Conservation (phyloP, 768 basidiomycete species). For the Holtermanniella nyarrowii region DNA sequence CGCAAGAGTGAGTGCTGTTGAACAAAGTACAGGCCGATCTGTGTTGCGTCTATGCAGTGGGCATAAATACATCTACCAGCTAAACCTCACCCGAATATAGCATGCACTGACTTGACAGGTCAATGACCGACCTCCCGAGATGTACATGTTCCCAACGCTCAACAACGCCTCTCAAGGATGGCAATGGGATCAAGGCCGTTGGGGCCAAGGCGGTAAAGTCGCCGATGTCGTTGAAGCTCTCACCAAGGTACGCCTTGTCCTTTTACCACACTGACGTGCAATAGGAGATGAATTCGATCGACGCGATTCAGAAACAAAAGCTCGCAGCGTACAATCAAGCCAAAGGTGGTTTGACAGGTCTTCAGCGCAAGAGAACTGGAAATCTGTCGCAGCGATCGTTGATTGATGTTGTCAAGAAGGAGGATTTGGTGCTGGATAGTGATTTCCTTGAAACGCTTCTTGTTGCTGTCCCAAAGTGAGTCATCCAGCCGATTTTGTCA, state of each 20-base stretch:
- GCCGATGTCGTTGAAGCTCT: constrained; percentile 75
- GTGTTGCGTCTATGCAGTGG: too few relatives aligned
- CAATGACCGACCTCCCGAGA: constrained; percentile 67
- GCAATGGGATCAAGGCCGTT: constrained; percentile 91
- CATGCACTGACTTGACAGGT: too few relatives aligned
- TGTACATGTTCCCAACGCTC: constrained; percentile 54
- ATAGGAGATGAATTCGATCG: constrained; percentile 89
- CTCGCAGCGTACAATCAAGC: constrained; percentile 83
- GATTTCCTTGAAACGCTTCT: constrained; percentile 88
- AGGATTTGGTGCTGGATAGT: constrained; percentile 74
- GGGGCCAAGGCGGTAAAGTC: constrained; percentile 69
- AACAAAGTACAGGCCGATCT: constrained; percentile 1
- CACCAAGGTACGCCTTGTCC: constrained; percentile 53
- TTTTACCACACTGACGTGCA: not conserved
- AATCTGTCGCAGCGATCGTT: constrained; percentile 87
- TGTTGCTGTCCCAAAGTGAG: constrained; percentile 88
- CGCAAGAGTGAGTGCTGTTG: constrained; percentile 19
- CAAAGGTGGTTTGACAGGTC: constrained; percentile 79
- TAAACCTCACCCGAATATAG: too few relatives aligned
- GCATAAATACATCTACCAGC: constrained; percentile 46
- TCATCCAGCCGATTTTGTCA: not conserved
- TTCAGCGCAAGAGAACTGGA: constrained; percentile 94
- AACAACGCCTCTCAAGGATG: constrained; percentile 46
- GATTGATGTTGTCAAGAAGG: constrained; percentile 68
- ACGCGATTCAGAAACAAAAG: constrained; percentile 86